phyloP scores from a whole-genome alignment of 768 basidiomycete species.

The Lactarius sp. region DNA sequence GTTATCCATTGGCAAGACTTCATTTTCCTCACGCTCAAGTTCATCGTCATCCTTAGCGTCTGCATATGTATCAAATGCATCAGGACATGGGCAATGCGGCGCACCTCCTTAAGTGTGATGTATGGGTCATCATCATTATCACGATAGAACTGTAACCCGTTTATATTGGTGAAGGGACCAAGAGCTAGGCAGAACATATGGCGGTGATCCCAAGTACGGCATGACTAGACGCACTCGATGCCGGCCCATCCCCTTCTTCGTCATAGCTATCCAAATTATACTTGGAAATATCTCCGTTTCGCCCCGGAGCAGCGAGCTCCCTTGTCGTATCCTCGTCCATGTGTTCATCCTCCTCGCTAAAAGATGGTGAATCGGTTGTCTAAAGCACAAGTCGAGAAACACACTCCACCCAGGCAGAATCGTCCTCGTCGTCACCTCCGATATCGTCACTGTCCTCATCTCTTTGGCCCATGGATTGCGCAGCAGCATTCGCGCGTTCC shows the following conservation, averaged over 20 bases:
- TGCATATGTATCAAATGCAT: conserved; percentile 7
- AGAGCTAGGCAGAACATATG: conserved; percentile 38
- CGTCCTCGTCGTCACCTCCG: conserved; percentile 42
- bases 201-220: conserved; percentile 10
- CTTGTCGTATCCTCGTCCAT: conserved; percentile 53
- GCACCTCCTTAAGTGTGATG: conserved; percentile 89
- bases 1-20: conserved; percentile 87
- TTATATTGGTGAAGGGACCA: conserved; percentile 93
- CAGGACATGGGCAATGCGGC: conserved; percentile 28
- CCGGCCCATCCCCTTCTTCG: conserved; percentile 50
- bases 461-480: conserved; percentile 62
- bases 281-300: conserved; percentile 58
- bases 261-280: conserved; percentile 95
- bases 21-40: conserved; percentile 84
- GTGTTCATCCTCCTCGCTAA: conserved; percentile 48
- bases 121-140: conserved; percentile 95
- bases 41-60: conserved; percentile 58
- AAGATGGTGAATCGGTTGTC: conserved; percentile 33
- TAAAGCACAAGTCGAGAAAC: conserved; percentile 34
- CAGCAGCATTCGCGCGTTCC: conserved; percentile 73
- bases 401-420: conserved; percentile 84
- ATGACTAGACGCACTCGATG: conserved; percentile 30
- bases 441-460: conserved; percentile 62
- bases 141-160: conserved; percentile 87
- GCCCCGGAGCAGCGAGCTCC: conserved; percentile 31